Evolutionary conservation across 441 rosid genomes (phyloP).

Genomic region (Adansonia gregorii): DNA sequence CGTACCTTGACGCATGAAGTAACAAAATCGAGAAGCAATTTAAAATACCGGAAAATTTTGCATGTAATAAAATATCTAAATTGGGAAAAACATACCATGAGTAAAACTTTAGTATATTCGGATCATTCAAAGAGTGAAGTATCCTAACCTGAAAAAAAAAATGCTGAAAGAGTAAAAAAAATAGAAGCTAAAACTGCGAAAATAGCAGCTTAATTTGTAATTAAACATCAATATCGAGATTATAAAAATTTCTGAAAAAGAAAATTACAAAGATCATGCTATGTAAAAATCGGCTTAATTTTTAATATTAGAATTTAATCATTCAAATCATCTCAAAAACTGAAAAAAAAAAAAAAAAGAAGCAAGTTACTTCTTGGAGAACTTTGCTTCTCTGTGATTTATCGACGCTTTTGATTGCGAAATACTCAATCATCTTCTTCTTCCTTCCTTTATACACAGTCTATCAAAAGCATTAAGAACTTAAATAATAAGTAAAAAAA

Average conservation of each 20-base stretch:
- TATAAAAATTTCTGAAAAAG: not conserved
- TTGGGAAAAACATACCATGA: conserved; percentile 61
- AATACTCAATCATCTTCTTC: conserved; percentile 97
- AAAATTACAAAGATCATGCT: not conserved
- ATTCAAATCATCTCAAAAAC: not conserved
- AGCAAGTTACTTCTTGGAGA: conserved; percentile 81
- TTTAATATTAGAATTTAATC: not conserved
- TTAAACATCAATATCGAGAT: not conserved
- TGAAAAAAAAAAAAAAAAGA: not conserved
- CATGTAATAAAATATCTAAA: not conserved
- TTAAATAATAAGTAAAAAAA: not conserved
- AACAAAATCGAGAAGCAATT: not conserved
- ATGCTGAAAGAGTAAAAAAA: not conserved
- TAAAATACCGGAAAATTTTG: not conserved
- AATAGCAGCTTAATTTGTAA: not conserved
- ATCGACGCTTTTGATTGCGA: conserved; percentile 90
- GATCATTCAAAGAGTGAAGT: conserved; percentile 82
- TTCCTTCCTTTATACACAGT: conserved; percentile 93
- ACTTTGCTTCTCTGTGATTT: conserved; percentile 90
- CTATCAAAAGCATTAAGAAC: conserved; percentile 34
- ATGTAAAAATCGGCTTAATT: not conserved
- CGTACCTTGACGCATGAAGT: conserved; percentile 58
- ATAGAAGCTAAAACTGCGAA: not conserved
- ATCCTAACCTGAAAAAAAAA: conserved; percentile 71
- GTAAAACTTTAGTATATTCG: conserved; percentile 76